A percentile compares a stretch with the other conserved stretches of the same genome.
These are phyloP conservation scores for Trichoderma polysporum DNA, from an alignment of 2,329 filamentous ascomycete species.

Conservation along the genomic window DNA sequence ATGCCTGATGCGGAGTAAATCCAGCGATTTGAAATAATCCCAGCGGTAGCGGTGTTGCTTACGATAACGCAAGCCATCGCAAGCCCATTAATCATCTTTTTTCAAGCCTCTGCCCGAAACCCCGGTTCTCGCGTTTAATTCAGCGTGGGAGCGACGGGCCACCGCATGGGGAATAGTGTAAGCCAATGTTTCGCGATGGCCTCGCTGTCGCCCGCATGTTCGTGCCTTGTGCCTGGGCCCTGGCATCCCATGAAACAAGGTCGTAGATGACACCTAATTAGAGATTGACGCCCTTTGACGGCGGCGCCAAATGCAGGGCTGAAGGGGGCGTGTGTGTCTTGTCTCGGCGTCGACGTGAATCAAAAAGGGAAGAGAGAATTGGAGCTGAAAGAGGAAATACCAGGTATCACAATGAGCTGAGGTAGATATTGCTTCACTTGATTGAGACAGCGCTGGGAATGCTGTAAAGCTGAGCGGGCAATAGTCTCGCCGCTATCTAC, in stretches of 20 bases:
- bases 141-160: not conserved
- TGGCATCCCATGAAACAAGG: conserved; percentile 1
- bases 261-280: not conserved
- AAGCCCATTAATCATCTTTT: not conserved
- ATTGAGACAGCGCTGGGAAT: not conserved
- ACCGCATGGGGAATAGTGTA: conserved; percentile 4
- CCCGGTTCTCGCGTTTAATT: not conserved
- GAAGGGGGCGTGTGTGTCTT: not conserved
- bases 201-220: not conserved
- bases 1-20: not conserved
- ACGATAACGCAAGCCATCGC: not conserved
- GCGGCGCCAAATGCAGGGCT: not conserved
- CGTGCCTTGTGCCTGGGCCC: not conserved
- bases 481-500: not conserved
- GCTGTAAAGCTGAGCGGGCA: not conserved
- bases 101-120: not conserved
- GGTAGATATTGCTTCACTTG: too few relatives aligned
- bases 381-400: not conserved
- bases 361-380: not conserved
- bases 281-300: not conserved
- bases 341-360: conserved; percentile 3
- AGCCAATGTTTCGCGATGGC: not conserved
- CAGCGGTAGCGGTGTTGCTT: not conserved
- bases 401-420: not conserved
- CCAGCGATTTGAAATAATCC: conserved; percentile 9